These are phyloP conservation scores for Lentinula raphanica DNA, from an alignment of 768 basidiomycete genomes.

Conservation along the genomic window DNA sequence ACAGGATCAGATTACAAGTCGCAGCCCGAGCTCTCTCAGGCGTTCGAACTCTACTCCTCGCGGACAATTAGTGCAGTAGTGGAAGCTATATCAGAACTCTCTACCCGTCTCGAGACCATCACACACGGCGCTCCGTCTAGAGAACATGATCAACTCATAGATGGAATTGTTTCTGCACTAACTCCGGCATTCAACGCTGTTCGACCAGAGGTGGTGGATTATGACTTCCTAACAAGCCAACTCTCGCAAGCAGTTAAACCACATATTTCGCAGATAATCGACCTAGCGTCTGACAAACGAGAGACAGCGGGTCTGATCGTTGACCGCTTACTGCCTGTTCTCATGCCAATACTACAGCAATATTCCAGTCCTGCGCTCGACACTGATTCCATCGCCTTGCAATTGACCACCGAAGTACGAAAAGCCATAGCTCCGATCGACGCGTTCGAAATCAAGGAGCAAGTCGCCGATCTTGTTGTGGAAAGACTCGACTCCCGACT, in stretches of 20 bases:
- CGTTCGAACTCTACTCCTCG: conserved; percentile 55
- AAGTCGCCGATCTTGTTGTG: conserved; percentile 83
- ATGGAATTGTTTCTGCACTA: conserved; percentile 53
- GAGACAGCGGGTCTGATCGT: conserved; percentile 83
- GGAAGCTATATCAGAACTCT: conserved; percentile 51
- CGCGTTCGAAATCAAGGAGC: conserved; percentile 83
- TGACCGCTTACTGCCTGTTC: conserved; percentile 60
- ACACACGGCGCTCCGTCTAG: conserved; percentile 40
- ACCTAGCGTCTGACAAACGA: conserved; percentile 82
- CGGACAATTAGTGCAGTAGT: conserved; percentile 57
- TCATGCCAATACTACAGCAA: conserved; percentile 39
- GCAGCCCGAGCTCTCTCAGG: conserved; percentile 30
- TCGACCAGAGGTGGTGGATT: conserved; percentile 67
- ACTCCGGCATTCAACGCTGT: conserved; percentile 57
- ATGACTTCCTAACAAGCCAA: conserved; percentile 68
- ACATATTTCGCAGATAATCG: conserved; percentile 83
- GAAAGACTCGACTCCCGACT: conserved; percentile 80
- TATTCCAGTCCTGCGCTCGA: conserved; percentile 35
- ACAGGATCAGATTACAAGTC: conserved; percentile 16
- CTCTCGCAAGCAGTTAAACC: conserved; percentile 85
- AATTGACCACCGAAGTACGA: conserved; percentile 66
- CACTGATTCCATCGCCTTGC: conserved; percentile 47
- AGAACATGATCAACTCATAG: conserved; percentile 56
- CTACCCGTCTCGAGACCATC: conserved; percentile 53
- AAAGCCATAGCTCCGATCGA: conserved; percentile 72